Conservation (phyloP, 257 asterid genomes). For the Nicotiana benthamiana region DNA sequence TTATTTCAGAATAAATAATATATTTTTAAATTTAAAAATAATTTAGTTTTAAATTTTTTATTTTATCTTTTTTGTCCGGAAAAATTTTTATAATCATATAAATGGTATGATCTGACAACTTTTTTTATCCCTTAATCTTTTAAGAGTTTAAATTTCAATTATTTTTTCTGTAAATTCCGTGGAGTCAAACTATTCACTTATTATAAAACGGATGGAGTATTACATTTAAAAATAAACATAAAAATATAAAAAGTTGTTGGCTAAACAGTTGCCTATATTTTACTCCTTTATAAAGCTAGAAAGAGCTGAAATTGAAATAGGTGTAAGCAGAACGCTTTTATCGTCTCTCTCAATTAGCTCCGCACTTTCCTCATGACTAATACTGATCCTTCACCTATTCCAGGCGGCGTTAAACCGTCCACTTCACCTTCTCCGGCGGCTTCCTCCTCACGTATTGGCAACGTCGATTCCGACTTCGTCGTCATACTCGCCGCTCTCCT, state of each 20-base stretch:
- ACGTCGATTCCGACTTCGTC: slow-evolving; percentile 4
- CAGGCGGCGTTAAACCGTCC: not conserved
- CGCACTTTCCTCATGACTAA: not conserved
- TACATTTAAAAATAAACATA: too few species aligned
- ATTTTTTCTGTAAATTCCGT: too few species aligned
- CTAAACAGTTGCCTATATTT: not conserved
- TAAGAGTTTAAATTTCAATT: too few species aligned
- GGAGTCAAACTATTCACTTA: too few species aligned
- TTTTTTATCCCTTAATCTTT: too few species aligned
- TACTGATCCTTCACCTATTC: not conserved
- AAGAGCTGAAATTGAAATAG: not conserved
- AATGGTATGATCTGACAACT: too few species aligned
- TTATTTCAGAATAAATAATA: too few species aligned
- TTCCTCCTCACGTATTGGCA: not conserved
- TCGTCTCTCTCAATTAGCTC: not conserved
- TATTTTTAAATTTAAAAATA: too few species aligned
- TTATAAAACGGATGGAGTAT: too few species aligned
- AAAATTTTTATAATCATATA: too few species aligned
- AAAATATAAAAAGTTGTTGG: not conserved
- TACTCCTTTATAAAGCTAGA: not conserved
- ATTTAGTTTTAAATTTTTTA: too few species aligned
- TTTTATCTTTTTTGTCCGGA: too few species aligned
- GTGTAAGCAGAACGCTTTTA: not conserved
- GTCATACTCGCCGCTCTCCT: slow-evolving; percentile 1
- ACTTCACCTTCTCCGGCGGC: not conserved